Evolutionary conservation across 1,139 yeast genomes (phyloP).

Genomic region (Taphrina pruni): DNA sequence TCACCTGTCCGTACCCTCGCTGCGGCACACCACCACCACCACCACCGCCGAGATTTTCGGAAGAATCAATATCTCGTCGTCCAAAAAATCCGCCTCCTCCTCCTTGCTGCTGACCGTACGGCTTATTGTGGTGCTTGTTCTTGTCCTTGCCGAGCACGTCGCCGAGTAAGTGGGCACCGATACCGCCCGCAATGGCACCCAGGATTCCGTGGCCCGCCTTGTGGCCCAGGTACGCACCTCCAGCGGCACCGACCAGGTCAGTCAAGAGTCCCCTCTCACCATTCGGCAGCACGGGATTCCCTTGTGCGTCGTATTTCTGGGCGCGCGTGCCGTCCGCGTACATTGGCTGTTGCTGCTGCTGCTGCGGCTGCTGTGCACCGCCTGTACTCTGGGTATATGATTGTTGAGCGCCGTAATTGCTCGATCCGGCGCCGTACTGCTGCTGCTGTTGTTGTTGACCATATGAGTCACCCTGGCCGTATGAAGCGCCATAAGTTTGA

Average conservation of each 20-base stretch:
- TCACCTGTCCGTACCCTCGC: neutral
- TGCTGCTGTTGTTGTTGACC: neutral
- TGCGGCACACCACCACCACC: neutral
- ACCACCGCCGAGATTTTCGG: neutral
- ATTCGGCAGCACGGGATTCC: constrained; percentile 25
- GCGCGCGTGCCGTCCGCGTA: constrained; percentile 23
- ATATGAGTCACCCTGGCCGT: neutral
- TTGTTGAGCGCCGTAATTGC: constrained; percentile 7
- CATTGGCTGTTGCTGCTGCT: neutral
- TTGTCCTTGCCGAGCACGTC: constrained; percentile 22
- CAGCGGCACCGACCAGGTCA: constrained; percentile 35
- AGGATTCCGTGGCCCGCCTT: constrained; percentile 36
- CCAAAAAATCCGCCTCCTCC: constrained; percentile 21
- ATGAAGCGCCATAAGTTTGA: constrained; percentile 15
- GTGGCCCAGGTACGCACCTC: constrained; percentile 35
- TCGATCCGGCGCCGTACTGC: neutral
- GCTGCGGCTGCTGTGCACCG: neutral
- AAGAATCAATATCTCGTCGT: constrained; percentile 11
- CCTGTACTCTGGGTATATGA: neutral
- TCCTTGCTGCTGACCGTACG: constrained; percentile 2
- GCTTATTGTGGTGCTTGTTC: constrained; percentile 2
- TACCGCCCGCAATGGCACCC: constrained; percentile 39
- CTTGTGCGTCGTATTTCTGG: constrained; percentile 25
- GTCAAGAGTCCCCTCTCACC: constrained; percentile 33
- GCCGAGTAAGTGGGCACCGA: constrained; percentile 37